Evolutionary conservation across 2,329 filamentous ascomycete genomes (phyloP), one percentile per base, ranked within the genome.

Genomic region (Diaporthe destruens): DNA sequence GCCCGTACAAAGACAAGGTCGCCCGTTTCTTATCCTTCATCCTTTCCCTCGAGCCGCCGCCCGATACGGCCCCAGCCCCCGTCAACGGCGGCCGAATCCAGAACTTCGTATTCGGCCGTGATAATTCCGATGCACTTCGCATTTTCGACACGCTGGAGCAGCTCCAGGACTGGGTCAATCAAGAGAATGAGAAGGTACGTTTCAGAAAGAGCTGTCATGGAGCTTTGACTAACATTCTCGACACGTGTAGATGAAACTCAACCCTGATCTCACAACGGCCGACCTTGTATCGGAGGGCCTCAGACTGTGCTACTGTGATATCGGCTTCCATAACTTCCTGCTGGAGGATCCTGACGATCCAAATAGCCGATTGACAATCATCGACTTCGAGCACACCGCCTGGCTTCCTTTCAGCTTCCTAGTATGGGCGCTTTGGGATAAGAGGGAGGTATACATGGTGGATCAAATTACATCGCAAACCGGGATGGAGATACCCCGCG

Each of bases 391-490:
- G 20, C 53, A 68, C 23, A 68, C 49, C 34, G 42, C 36, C 25
- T 68, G 51, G 36, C 65, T 68, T 34, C 65, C 65, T 16, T 56
- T 55, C 25, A 68, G 65, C 51, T 68, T 56, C 29, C 36, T 55
- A 11, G n/a, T 68, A n/a, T 68, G 65, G 65, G 65, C 36, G 36
- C 51, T 68, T 5, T 68, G 51, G 36, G 25, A 56, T 9, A 47
- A 68, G 36, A 55, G 23, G 7, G 49, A 68, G 44, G 34, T 25
- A 18, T 44, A 55, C 29, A 55, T 68, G 16, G 23, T 32, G 36
- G 34, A 55, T n/a, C 65, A 68, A 55, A 25, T 68, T 5, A 11
- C 6, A 44, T 42, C 51, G 16, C 20, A 16, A 12, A 32, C 23
- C 51, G 18, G 34, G 11, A 18, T 68, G 12, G 32, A 32, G 23